Conservation (phyloP, 1,139 yeast species). For the Yamadazyma sp. region DNA sequence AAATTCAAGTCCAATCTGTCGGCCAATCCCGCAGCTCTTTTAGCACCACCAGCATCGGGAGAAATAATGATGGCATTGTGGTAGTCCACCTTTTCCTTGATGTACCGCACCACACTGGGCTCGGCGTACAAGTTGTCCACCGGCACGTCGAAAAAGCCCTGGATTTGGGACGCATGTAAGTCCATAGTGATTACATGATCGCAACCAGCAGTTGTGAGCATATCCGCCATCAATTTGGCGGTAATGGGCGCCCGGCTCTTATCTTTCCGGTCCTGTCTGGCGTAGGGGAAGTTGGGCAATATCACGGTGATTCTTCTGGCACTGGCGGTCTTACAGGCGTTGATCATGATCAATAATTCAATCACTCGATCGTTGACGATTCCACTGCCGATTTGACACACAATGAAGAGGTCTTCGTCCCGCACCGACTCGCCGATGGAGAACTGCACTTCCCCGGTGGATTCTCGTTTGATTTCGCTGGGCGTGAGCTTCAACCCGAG, state of each 20-base stretch:
- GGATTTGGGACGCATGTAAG: constrained; percentile 81
- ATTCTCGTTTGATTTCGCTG: constrained; percentile 66
- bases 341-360: constrained; percentile 70
- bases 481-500: constrained; percentile 62
- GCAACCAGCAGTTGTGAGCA: constrained; percentile 78
- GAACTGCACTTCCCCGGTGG: constrained; percentile 84
- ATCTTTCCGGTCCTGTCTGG: constrained; percentile 82
- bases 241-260: constrained; percentile 81
- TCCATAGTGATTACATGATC: constrained; percentile 83
- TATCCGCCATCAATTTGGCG: constrained; percentile 74
- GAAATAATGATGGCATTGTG: constrained; percentile 64
- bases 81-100: constrained; percentile 50
- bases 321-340: constrained; percentile 77
- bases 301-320: constrained; percentile 79
- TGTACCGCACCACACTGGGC: constrained; percentile 70
- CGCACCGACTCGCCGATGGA: constrained; percentile 93
- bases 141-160: constrained; percentile 79
- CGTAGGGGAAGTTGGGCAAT: constrained; percentile 78
- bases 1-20: constrained; percentile 74
- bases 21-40: constrained; percentile 77
- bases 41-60: constrained; percentile 88
- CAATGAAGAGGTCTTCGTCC: constrained; percentile 86
- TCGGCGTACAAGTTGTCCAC: constrained; percentile 83
- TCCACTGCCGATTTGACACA: constrained; percentile 69
- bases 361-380: constrained; percentile 68